Evolutionary conservation across 1,284 basidiomycete genomes (phyloP).

Genomic region (Naganishia cerealis): DNA sequence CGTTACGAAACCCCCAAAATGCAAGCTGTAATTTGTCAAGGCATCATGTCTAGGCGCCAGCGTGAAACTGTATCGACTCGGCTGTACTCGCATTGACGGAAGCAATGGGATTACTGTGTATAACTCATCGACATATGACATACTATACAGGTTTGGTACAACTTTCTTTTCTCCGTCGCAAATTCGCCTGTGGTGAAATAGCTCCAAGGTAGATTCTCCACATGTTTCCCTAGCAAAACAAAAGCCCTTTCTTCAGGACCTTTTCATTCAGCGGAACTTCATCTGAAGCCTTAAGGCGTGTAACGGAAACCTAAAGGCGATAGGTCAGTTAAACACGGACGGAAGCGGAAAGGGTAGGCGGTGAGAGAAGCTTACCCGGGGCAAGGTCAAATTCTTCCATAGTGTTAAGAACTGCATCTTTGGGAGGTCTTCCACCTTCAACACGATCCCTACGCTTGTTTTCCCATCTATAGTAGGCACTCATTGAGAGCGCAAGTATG

Average conservation of each 20-base stretch:
- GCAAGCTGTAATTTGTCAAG: too few species aligned
- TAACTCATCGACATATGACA: too few species aligned
- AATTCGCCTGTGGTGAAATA: too few species aligned
- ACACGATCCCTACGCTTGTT: conserved; percentile 52
- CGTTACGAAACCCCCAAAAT: too few species aligned
- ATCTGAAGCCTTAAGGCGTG: conserved; percentile 11
- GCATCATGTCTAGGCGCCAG: too few species aligned
- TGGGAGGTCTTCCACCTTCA: conserved; percentile 52
- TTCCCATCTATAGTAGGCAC: conserved; percentile 51
- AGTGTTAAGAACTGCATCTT: conserved; percentile 42
- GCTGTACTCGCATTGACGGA: too few species aligned
- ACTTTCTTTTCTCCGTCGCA: too few species aligned
- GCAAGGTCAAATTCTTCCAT: conserved; percentile 44
- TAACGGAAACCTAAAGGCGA: conserved; percentile 30
- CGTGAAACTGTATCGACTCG: too few species aligned
- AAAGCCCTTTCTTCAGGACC: not conserved
- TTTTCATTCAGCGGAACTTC: not conserved
- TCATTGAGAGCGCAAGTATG: conserved; percentile 49
- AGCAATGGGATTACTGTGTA: too few species aligned
- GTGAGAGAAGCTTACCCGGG: conserved; percentile 37
- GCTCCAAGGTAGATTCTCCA: too few species aligned
- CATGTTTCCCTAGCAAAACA: too few species aligned
- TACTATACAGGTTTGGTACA: too few species aligned
- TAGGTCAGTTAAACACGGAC: not conserved
- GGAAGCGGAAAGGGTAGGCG: not conserved